These are phyloP conservation scores for Cruciata laevipes DNA, from an alignment of 257 asterid species.

Conservation along the genomic window DNA sequence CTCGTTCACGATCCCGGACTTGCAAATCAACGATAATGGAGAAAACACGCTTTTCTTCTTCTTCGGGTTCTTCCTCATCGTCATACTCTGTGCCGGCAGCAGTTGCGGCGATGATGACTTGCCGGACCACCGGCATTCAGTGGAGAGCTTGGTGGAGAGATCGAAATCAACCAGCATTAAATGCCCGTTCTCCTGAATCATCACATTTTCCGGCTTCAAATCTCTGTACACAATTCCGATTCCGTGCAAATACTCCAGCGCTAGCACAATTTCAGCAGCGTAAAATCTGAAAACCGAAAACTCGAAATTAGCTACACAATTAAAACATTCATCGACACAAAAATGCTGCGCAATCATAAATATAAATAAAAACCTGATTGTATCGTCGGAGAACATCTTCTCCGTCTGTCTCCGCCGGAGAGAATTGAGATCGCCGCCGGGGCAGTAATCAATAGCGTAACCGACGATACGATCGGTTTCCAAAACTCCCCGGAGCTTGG, in stretches of 20 bases:
- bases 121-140: slow-evolving; percentile 22
- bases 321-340: background rate
- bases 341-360: background rate
- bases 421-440: slow-evolving; percentile 78
- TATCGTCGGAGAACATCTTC: slow-evolving; percentile 87
- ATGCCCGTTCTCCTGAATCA: slow-evolving; percentile 87
- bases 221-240: slow-evolving; percentile 82
- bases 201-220: slow-evolving; percentile 90
- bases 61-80: slow-evolving; percentile 17
- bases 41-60: slow-evolving; percentile 25
- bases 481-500: slow-evolving; percentile 71
- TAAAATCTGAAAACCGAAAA: slow-evolving; percentile 51
- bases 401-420: slow-evolving; percentile 70
- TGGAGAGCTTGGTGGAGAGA: slow-evolving; percentile 65
- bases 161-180: slow-evolving; percentile 89
- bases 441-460: slow-evolving; percentile 85
- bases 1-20: slow-evolving; percentile 35
- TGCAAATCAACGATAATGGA: slow-evolving; percentile 27
- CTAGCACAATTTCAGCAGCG: slow-evolving; percentile 82
- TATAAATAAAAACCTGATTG: slow-evolving; percentile 52
- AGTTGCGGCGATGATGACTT: slow-evolving; percentile 19
- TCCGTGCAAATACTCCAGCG: slow-evolving; percentile 75
- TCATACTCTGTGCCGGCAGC: background rate
- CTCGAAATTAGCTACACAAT: too few relatives aligned
- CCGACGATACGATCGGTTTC: slow-evolving; percentile 68